Evolutionary conservation across 345 rosid species (phyloP).

Genomic region (Xanthoceras sorbifolium): DNA sequence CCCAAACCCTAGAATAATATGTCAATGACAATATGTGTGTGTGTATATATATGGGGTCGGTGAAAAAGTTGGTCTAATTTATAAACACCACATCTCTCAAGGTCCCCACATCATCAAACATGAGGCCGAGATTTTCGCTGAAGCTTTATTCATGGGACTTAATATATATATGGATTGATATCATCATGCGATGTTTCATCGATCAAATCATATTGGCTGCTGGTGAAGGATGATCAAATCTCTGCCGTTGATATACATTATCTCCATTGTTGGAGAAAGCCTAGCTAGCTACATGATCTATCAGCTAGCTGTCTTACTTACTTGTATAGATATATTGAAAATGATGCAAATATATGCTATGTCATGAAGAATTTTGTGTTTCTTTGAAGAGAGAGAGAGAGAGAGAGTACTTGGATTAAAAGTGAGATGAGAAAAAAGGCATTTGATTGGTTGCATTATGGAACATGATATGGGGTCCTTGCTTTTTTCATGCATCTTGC

Average conservation of each 20-base stretch:
- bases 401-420: not conserved
- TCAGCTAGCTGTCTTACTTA: not conserved
- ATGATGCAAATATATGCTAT: not conserved
- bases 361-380: not conserved
- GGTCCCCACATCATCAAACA: conserved; percentile 31
- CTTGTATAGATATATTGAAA: not conserved
- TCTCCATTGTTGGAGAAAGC: not conserved
- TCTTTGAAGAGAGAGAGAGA: no score
- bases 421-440: not conserved
- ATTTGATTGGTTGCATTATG: conserved; percentile 12
- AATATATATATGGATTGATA: not conserved
- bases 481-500: conserved; percentile 14
- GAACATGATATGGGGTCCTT: not conserved
- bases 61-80: conserved; percentile 26
- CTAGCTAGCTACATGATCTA: not conserved
- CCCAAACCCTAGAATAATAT: conserved; percentile 7
- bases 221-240: conserved; percentile 2
- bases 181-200: not conserved
- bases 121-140: conserved; percentile 25
- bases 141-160: conserved; percentile 16
- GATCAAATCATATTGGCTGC: not conserved
- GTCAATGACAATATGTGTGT: not conserved
- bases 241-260: not conserved
- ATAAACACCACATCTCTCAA: conserved; percentile 3
- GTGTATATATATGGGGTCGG: conserved; percentile 14